phyloP scores from a whole-genome alignment of 768 basidiomycete genomes.

The Boletus patriciae region DNA sequence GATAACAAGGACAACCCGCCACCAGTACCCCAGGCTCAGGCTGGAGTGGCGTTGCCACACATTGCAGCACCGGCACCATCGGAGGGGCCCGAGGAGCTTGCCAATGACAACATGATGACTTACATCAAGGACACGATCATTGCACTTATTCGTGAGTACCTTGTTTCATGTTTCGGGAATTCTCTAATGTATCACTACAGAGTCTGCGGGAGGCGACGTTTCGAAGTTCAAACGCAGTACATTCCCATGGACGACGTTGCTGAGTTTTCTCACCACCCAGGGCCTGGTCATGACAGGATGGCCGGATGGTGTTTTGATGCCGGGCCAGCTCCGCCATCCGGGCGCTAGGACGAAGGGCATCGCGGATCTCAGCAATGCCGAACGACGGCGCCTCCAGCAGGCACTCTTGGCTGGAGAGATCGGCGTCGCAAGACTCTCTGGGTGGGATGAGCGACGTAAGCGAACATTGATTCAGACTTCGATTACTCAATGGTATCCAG shows the following conservation, averaged over 20 bases:
- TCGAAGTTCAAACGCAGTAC: neutral
- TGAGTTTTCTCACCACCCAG: neutral
- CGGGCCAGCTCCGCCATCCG: neutral
- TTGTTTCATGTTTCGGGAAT: neutral
- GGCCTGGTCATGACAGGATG: constrained; percentile 2
- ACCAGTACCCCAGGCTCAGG: too few species aligned
- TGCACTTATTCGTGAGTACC: neutral
- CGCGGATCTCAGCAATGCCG: neutral
- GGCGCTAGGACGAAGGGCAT: neutral
- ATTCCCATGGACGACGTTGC: neutral
- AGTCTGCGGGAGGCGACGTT: neutral
- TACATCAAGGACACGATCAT: neutral
- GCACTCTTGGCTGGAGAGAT: neutral
- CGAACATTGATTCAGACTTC: neutral
- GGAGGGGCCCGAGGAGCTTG: neutral
- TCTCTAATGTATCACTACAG: neutral
- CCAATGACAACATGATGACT: neutral
- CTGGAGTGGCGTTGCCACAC: too few species aligned
- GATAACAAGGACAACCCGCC: neutral
- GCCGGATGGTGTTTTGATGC: constrained; percentile 1
- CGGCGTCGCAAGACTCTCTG: neutral
- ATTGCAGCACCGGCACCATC: neutral
- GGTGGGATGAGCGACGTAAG: neutral
- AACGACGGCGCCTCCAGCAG: neutral
- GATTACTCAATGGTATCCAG: neutral